Conservation (phyloP, 768 basidiomycete species). For the Dendrothele bispora region DNA sequence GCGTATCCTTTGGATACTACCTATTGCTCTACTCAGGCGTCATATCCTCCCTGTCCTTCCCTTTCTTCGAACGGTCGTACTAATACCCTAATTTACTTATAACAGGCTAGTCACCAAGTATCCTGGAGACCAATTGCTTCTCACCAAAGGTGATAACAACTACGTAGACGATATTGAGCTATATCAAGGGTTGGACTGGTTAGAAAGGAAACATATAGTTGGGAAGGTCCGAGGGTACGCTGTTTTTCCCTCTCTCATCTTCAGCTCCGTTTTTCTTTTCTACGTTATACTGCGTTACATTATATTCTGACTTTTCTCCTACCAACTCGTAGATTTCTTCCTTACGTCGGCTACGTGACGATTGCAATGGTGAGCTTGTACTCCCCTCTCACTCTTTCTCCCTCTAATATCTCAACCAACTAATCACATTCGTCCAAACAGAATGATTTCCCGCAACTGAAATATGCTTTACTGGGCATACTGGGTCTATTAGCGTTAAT, state of each 20-base stretch:
- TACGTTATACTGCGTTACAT: background rate
- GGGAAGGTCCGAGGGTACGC: slow-evolving; percentile 94
- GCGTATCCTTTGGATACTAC: too few relatives aligned
- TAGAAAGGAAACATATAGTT: slow-evolving; percentile 86
- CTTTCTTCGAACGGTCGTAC: too few relatives aligned
- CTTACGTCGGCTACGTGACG: slow-evolving; percentile 94
- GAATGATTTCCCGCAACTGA: slow-evolving; percentile 96
- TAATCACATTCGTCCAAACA: slow-evolving; percentile 33
- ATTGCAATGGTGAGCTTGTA: slow-evolving; percentile 81
- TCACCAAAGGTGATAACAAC: slow-evolving; percentile 99
- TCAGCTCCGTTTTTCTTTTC: too few relatives aligned
- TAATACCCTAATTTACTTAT: background rate
- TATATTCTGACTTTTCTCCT: background rate
- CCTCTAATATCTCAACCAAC: slow-evolving; percentile 9
- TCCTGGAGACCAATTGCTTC: slow-evolving; percentile 57
- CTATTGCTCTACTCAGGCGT: too few relatives aligned
- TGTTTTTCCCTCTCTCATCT: background rate
- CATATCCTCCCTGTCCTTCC: too few relatives aligned
- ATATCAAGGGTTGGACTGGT: slow-evolving; percentile 85
- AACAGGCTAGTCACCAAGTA: slow-evolving; percentile 8
- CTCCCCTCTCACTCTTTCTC: background rate
- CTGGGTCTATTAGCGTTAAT: slow-evolving; percentile 81
- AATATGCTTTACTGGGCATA: slow-evolving; percentile 84
- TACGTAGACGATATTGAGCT: slow-evolving; percentile 81
- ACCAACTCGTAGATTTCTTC: slow-evolving; percentile 92